A percentile compares a stretch with the other conserved stretches of the same genome.
These are phyloP conservation scores for Niebla homalea DNA, from an alignment of 495 filamentous ascomycete genomes.

Conservation along the genomic window DNA sequence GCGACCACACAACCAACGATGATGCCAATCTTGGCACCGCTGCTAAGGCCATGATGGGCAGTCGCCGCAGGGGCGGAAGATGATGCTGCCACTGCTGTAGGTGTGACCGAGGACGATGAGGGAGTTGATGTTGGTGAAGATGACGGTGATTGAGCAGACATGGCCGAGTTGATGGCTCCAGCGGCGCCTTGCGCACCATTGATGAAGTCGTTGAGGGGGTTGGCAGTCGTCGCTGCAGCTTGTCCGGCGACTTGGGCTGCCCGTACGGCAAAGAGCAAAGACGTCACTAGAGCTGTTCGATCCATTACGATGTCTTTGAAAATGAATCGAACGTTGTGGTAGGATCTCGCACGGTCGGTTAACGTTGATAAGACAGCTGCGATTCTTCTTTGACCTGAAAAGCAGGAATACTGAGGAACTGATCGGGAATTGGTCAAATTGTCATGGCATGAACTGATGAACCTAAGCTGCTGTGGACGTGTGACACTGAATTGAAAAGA, in stretches of 20 bases:
- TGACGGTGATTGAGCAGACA: conserved; percentile 4
- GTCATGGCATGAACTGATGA: no score
- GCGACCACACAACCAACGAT: conserved; percentile 14
- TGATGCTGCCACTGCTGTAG: conserved; percentile 11
- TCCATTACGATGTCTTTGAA: background rate
- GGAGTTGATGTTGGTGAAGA: conserved; percentile 10
- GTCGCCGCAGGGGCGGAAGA: conserved; percentile 11
- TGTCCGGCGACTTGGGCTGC: conserved; percentile 5
- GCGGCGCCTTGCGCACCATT: conserved; percentile 11
- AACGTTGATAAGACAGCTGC: no score
- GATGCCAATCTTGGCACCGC: conserved; percentile 20
- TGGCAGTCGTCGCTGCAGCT: conserved; percentile 5
- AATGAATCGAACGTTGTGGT: no score
- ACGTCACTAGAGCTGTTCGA: conserved; percentile 1
- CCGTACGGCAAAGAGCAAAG: background rate
- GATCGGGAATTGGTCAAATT: no score
- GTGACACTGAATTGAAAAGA: background rate
- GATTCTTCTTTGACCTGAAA: no score
- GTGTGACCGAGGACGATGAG: conserved; percentile 7
- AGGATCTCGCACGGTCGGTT: no score
- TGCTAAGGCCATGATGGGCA: conserved; percentile 8
- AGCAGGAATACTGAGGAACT: no score
- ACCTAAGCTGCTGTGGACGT: no score
- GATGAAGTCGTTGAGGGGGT: conserved; percentile 18
- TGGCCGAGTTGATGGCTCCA: conserved; percentile 8